These are phyloP conservation scores for Microthlaspi erraticum DNA, from an alignment of 345 rosid genomes.

Conservation along the genomic window DNA sequence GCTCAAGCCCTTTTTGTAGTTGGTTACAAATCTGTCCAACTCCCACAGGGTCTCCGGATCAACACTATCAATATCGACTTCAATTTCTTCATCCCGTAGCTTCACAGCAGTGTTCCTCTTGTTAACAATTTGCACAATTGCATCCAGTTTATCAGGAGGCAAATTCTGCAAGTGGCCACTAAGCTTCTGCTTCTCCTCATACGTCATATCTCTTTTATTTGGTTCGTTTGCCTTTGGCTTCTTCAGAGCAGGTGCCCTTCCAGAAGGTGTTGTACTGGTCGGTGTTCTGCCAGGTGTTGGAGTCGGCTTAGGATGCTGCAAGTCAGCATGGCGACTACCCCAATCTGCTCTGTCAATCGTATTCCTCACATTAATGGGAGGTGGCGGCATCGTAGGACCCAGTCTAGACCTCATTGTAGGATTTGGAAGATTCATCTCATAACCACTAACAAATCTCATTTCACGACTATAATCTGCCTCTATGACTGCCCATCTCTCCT, in stretches of 20 bases:
- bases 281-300: conserved; percentile 62
- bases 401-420: conserved; percentile 64
- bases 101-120: conserved; percentile 83
- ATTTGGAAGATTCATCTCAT: conserved; percentile 62
- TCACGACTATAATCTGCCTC: conserved; percentile 82
- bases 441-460: conserved; percentile 58
- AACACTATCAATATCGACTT: conserved; percentile 96
- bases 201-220: conserved; percentile 95
- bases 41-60: conserved; percentile 99
- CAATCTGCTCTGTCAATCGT: conserved; percentile 79
- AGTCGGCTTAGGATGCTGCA: conserved; percentile 51
- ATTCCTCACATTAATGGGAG: conserved; percentile 81
- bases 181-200: conserved; percentile 96
- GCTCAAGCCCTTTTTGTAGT: conserved; percentile 94
- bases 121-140: conserved; percentile 89
- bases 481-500: conserved; percentile 83
- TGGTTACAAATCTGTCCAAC: conserved; percentile 94
- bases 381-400: conserved; percentile 59
- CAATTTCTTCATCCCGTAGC: conserved; percentile 91
- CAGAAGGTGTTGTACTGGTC: conserved; percentile 70
- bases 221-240: conserved; percentile 99
- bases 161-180: conserved; percentile 86
- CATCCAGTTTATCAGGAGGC: conserved; percentile 94
- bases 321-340: conserved; percentile 56
- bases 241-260: conserved; percentile 82